A percentile compares a stretch with the other conserved stretches of the same genome.
phyloP scores from a whole-genome alignment of 345 rosid genomes.

The Brassica rapa region DNA sequence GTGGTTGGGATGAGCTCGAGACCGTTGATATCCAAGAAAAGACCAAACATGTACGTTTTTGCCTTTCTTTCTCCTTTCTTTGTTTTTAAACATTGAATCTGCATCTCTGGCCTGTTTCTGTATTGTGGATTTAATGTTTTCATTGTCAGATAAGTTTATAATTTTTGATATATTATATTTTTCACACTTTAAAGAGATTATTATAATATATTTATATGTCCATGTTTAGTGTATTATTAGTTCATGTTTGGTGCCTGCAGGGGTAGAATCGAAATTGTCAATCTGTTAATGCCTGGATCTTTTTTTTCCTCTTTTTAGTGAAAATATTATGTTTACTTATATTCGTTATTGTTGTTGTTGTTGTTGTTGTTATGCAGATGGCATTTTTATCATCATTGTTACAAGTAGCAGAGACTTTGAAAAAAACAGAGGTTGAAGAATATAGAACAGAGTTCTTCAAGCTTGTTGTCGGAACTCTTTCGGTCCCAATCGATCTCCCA shows the following conservation, averaged over 20 bases:
- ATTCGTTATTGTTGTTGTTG: background rate
- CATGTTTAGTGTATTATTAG: background rate
- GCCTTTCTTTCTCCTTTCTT: constrained; percentile 22
- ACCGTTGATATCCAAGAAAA: constrained; percentile 74
- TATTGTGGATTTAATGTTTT: background rate
- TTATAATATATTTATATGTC: background rate
- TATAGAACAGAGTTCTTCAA: constrained; percentile 72
- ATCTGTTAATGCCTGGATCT: background rate
- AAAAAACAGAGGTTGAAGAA: constrained; percentile 45
- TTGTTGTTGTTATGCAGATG: constrained; percentile 49
- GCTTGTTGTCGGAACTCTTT: constrained; percentile 76
- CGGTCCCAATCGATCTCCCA: constrained; percentile 73
- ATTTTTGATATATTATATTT: background rate
- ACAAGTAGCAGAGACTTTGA: constrained; percentile 60
- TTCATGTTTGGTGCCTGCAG: background rate
- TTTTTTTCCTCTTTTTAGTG: background rate
- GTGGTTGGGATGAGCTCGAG: constrained; percentile 57
- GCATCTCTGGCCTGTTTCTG: constrained; percentile 34
- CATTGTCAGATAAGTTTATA: background rate
- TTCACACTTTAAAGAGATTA: background rate
- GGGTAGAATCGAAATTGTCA: background rate
- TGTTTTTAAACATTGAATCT: constrained; percentile 32
- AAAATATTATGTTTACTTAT: constrained; percentile 12
- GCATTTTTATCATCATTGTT: constrained; percentile 70
- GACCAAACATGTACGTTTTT: constrained; percentile 71